Evolutionary conservation across 208 protist species (phyloP), one percentile per base, ranked within the genome.

Genomic region (Angomonas deanei): DNA sequence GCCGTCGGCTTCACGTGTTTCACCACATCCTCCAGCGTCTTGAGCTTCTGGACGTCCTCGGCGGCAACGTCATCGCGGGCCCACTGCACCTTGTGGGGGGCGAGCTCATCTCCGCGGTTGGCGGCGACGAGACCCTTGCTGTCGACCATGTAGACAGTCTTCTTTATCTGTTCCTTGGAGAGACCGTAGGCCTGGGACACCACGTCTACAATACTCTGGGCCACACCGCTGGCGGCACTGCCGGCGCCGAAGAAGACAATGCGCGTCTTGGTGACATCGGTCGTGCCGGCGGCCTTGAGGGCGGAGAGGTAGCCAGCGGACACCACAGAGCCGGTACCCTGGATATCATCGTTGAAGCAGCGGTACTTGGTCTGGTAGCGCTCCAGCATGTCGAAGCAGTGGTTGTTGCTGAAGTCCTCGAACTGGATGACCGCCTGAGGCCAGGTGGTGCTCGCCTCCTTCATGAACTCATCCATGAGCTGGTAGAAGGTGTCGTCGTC

Each of bases 301-400:
- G 92, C 92, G 73, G 95, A 96, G 28, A 96, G 64, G 72, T 96
- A 96, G 56, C 92, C 92, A 27, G 90, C 87, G 8, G 89, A 70
- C 62, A 98, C 90, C 38, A 99, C 96, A 24, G 96, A 84, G 13
- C 94, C 96, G 30, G 97, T 99, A 65, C 96, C 97, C 84, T 99
- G 97, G 53, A 99, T 99, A 82, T 99, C 97, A 64, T 99, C 97
- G 74, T 99, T 99, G 90, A 99, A 99, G 77, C 88, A 97, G 57
- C 88, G 77, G 66, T 89, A 83, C 70, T 87, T 82, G 62, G 96
- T 78, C 53, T 92, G 77, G 78, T 98, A 98, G 59, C 80, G 72
- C 61, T 96, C 86, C 3, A 99, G 82, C 39, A 99, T 80, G 31
- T 87, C 76, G 69, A 98, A 98, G 66, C 88, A 95, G 73, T 97